phyloP scores from a whole-genome alignment of 768 basidiomycete species.

The Lactifluus piperatus region DNA sequence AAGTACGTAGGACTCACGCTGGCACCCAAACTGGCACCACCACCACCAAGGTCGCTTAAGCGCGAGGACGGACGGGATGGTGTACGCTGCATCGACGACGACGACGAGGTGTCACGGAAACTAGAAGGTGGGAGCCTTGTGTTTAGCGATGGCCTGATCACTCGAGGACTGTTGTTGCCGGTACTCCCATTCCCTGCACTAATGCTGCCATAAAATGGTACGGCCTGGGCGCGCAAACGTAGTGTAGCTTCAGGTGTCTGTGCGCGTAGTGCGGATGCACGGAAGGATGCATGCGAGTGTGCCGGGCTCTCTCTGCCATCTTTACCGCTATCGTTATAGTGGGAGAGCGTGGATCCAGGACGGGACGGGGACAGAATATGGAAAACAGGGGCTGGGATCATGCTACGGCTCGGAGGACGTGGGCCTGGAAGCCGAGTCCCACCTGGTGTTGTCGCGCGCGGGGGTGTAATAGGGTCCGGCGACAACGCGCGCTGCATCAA shows the following conservation, averaged over 20 bases:
- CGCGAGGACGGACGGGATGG: conserved; percentile 58
- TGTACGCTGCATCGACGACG: conserved; percentile 34
- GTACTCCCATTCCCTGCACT: neutral
- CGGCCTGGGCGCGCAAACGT: conserved; percentile 50
- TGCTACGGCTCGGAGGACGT: conserved; percentile 74
- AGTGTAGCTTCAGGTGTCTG: conserved; percentile 64
- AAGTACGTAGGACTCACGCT: conserved; percentile 39
- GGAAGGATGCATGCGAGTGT: conserved; percentile 31
- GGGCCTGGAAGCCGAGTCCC: conserved; percentile 42
- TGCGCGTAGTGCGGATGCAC: conserved; percentile 37
- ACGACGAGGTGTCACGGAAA: conserved; percentile 45
- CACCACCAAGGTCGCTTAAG: conserved; percentile 35
- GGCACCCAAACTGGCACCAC: neutral
- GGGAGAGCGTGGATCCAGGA: conserved; percentile 64
- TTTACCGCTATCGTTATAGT: conserved; percentile 29
- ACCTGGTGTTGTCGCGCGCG: conserved; percentile 34
- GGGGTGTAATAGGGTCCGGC: conserved; percentile 36
- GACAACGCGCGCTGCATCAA: conserved; percentile 57
- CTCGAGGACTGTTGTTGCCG: conserved; percentile 29
- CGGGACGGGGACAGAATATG: conserved; percentile 63
- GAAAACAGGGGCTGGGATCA: conserved; percentile 72
- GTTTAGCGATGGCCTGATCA: conserved; percentile 31
- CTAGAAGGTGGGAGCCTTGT: conserved; percentile 63
- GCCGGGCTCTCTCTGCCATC: conserved; percentile 7
- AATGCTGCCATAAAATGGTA: conserved; percentile 41